These are phyloP conservation scores for Talaromyces marneffei DNA, from an alignment of 2,329 filamentous ascomycete genomes.

Conservation along the genomic window DNA sequence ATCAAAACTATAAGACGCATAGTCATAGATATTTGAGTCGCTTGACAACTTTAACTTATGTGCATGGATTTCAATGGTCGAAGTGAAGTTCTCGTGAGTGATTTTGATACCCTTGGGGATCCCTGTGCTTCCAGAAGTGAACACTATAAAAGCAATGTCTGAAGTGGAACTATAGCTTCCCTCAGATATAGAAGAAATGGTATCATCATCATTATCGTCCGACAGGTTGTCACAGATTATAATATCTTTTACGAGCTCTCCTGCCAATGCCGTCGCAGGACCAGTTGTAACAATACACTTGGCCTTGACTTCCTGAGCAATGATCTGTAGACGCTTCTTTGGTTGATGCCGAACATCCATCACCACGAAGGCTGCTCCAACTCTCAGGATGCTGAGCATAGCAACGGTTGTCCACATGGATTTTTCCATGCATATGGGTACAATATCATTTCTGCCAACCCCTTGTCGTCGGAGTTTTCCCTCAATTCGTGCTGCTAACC, in stretches of 20 bases:
- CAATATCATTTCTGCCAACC: background rate
- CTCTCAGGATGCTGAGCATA: background rate
- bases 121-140: conserved; percentile 12
- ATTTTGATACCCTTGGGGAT: conserved; percentile 6
- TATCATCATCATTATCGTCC: background rate
- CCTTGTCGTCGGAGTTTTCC: background rate
- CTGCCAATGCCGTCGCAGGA: background rate
- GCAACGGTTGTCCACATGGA: background rate
- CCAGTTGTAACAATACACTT: background rate
- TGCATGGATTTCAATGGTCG: conserved; percentile 50
- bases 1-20: conserved; percentile 5
- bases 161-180: background rate
- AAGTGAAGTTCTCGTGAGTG: conserved; percentile 20
- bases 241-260: background rate
- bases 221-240: background rate
- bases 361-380: conserved; percentile 28
- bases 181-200: background rate
- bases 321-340: background rate
- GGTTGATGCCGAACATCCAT: conserved; percentile 23
- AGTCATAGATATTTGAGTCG: background rate
- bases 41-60: conserved; percentile 33
- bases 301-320: background rate
- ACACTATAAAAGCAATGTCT: conserved; percentile 7
- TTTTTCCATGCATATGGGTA: background rate
- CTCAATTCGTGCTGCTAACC: background rate